These are phyloP conservation scores for Apophysomyces ossiformis DNA, from an alignment of 371 early-diverging fungal genomes.

Conservation along the genomic window DNA sequence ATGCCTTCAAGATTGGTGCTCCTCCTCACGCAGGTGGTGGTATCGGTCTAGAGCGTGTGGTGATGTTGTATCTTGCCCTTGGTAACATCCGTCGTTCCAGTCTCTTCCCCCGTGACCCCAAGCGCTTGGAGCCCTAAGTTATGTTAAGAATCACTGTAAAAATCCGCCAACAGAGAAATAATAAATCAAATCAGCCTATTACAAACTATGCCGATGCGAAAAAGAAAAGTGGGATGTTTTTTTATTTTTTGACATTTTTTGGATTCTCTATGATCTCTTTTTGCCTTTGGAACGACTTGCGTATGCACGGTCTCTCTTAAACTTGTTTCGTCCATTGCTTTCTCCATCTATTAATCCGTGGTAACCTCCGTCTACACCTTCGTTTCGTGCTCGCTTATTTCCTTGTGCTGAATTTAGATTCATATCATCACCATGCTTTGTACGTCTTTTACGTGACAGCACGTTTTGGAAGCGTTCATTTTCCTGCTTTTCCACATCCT, in stretches of 20 bases:
- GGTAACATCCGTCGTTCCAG: constrained; percentile 97
- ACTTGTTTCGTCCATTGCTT: constrained; percentile 11
- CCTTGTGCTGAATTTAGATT: constrained; percentile 8
- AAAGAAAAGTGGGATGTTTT: too few relatives aligned
- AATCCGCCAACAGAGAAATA: not conserved
- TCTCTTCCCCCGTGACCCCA: constrained; percentile 99
- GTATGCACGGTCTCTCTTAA: constrained; percentile 8
- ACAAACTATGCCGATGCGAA: too few relatives aligned
- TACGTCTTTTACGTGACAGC: constrained; percentile 50
- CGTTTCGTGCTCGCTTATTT: constrained; percentile 17
- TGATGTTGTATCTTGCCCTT: constrained; percentile 96
- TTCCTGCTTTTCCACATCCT: constrained; percentile 59
- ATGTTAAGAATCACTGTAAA: not conserved
- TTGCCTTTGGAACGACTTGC: not conserved
- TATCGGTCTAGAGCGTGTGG: constrained; percentile 98
- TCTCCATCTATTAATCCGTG: constrained; percentile 13
- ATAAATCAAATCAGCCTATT: not conserved
- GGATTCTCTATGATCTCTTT: constrained; percentile 5
- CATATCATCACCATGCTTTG: not conserved
- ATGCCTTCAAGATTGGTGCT: constrained; percentile 98
- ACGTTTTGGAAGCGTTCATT: constrained; percentile 59
- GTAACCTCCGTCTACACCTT: not conserved
- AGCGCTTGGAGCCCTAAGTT: constrained; percentile 94
- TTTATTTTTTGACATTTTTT: too few relatives aligned
- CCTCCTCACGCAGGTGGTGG: constrained; percentile 99